These are phyloP conservation scores for Aristolochia californica DNA, from an alignment of 164 flowering plant genomes.

Conservation along the genomic window DNA sequence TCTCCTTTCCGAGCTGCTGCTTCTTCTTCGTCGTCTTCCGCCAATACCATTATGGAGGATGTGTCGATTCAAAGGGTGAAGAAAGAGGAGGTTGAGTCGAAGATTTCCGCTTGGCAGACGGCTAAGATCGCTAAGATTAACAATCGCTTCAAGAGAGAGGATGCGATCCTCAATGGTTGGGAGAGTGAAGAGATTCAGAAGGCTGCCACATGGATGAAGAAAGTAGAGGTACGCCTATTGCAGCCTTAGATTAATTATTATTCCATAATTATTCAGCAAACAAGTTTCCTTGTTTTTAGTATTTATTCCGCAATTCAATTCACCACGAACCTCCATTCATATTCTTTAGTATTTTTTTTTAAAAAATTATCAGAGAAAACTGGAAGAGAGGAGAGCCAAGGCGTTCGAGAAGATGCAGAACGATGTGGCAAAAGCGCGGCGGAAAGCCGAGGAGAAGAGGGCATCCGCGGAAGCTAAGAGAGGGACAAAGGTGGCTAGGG, in stretches of 20 bases:
- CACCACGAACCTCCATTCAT: too few relatives aligned
- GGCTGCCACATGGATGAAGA: constrained; percentile 78
- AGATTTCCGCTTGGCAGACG: constrained; percentile 89
- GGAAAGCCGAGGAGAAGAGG: constrained; percentile 83
- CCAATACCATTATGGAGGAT: constrained; percentile 9
- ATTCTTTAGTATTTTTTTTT: not conserved
- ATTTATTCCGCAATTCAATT: not conserved
- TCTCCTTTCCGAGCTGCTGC: constrained; percentile 17
- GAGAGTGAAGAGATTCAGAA: constrained; percentile 69
- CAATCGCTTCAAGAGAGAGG: constrained; percentile 86
- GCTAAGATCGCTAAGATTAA: constrained; percentile 81
- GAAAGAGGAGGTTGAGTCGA: constrained; percentile 82
- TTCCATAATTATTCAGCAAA: not conserved
- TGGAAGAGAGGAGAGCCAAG: constrained; percentile 86
- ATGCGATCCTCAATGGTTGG: constrained; percentile 73
- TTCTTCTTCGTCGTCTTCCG: too few relatives aligned
- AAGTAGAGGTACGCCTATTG: constrained; percentile 59
- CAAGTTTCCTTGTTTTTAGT: not conserved
- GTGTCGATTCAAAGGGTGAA: constrained; percentile 61
- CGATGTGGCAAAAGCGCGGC: constrained; percentile 64
- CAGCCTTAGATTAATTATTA: too few relatives aligned
- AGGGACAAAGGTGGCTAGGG: constrained; percentile 73
- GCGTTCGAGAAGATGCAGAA: constrained; percentile 89
- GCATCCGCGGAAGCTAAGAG: constrained; percentile 89
- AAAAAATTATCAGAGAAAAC: constrained; percentile 44